Base-by-base conservation (phyloP, 345 rosid genomes). In the Gossypium ekmanianum region DNA sequence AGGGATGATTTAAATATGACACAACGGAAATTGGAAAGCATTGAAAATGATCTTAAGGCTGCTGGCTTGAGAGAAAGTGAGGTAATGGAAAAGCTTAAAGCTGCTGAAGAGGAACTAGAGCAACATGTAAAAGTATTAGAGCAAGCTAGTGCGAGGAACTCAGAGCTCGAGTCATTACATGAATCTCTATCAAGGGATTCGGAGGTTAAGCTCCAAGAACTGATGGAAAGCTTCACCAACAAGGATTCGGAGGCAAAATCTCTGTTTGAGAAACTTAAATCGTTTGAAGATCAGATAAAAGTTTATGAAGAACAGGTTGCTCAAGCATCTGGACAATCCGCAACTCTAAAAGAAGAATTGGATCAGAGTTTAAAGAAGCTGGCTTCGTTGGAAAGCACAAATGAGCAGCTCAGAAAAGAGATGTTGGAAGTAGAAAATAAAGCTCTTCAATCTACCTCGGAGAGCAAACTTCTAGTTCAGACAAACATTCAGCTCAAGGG, bases 401-500 rank as follows among this genome's bases (percentile, higher is more conserved):
- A 83, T 79, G 97, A 87, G 78, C 90, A 89, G 73, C 93, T 93
- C 68, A 80, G 82, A 79, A 84, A 63, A 63, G 88, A 87, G 82
- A 80, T 88, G 17, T 65, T 51, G 57, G 91, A 87, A 85, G 88
- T 84, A 68, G 89, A 89, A 80, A 84, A 79, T 63, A 91, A 83
- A 81, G 87, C 82, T 63, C 80, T 87, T 54, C 90, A 83, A 78
- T 81, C 94, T 55, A 74, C 64, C 48, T 87, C 90, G 22, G 95
- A 96, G 51, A 90, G 83, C 74, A 89, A 88, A 75, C 85, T 90
- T 34, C 80, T 93, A 64, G 88, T 83, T 24, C 92, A 86, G 86
- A 87, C 95, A 57, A 96, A 90, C 83, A 83, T 79, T 76, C 95
- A 93, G 76, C 97, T 93, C n/a, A 91, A 91, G 79, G 79, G 71